Evolutionary conservation across 108 stramenopile species (phyloP), one percentile per base, ranked within the genome.

Genomic region (Pseudonitzschia delicatissima): DNA sequence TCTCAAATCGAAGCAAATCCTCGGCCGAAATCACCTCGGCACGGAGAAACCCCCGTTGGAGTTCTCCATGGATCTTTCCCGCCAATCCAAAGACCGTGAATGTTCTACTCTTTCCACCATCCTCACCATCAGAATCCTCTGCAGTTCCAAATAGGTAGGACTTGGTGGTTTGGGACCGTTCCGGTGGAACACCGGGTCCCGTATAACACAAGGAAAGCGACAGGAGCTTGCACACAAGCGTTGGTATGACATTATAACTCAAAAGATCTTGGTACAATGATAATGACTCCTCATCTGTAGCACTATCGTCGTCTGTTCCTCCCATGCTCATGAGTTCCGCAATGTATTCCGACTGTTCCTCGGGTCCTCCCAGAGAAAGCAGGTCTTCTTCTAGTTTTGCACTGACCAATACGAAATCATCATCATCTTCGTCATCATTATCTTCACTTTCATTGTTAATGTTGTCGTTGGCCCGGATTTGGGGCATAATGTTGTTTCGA

Each of bases 21-120:
- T 29, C 9, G 15, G 82, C 80, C 42, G 52, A 39, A 7, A 74
- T 72, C 17, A 88, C 81, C 57, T 97, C 95, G 17, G 97, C 97
- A 3, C 84, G 83, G 64, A 96, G 93, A 68, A 98, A 98, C 31
- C 96, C 93, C 25, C 80, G 76, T 61, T 87, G 79, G 66, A 98
- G 92, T 62, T 96, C 94, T n/a, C 88, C 85, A 84, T 97, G 97
- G 53, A 97, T 67, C 29, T 78, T 70, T 9, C 80, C 76, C 11
- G 84, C 84, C 12, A 88, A 71, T 23, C 71, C 80, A 40, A 62
- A 49, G 20, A 80, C 82, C 11, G 75, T 79, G 21, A 80, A 45
- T 35, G 45, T 94, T 13, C 95, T 95, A 67, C 95, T 90, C 5
- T 95, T 94, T 4, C 1, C 13, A 27, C 53, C 31, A n/a, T 4